phyloP scores from a whole-genome alignment of 2,329 filamentous ascomycete genomes.

The Verticillium nonalfalfae region DNA sequence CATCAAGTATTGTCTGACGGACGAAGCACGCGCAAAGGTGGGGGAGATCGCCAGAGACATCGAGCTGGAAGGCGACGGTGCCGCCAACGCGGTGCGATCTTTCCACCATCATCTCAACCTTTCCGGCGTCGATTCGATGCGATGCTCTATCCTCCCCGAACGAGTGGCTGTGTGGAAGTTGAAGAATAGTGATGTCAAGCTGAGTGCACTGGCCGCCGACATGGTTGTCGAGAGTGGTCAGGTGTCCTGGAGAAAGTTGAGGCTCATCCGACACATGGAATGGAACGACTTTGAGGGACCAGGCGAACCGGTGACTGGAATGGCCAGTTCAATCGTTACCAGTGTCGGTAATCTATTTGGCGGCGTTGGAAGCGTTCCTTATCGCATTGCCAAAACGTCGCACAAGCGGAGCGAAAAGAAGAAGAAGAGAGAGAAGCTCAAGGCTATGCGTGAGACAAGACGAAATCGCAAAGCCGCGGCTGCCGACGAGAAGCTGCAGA shows the following conservation, averaged over 20 bases:
- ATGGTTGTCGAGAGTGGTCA: slow-evolving; percentile 55
- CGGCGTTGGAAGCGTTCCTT: slow-evolving; percentile 60
- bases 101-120: slow-evolving; percentile 58
- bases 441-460: slow-evolving; percentile 17
- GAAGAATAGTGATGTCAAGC: slow-evolving; percentile 51
- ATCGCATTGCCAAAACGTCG: slow-evolving; percentile 51
- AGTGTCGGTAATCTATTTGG: slow-evolving; percentile 52
- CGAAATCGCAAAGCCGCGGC: slow-evolving; percentile 5
- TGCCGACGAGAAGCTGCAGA: slow-evolving; percentile 6
- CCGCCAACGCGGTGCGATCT: slow-evolving; percentile 59
- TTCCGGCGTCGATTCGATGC: slow-evolving; percentile 46
- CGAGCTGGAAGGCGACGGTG: slow-evolving; percentile 58
- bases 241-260: slow-evolving; percentile 56
- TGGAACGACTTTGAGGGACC: slow-evolving; percentile 76
- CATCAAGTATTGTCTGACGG: slow-evolving; percentile 60
- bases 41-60: slow-evolving; percentile 55
- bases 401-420: slow-evolving; percentile 47
- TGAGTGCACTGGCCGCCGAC: slow-evolving; percentile 60
- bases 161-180: slow-evolving; percentile 60
- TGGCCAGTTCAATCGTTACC: slow-evolving; percentile 54
- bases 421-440: slow-evolving; percentile 39
- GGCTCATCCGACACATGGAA: slow-evolving; percentile 59
- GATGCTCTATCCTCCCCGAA: slow-evolving; percentile 60
- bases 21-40: slow-evolving; percentile 52
- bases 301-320: slow-evolving; percentile 64